Conservation (phyloP, 2,329 filamentous ascomycete genomes). For the Aspergillus puulaauensis region DNA sequence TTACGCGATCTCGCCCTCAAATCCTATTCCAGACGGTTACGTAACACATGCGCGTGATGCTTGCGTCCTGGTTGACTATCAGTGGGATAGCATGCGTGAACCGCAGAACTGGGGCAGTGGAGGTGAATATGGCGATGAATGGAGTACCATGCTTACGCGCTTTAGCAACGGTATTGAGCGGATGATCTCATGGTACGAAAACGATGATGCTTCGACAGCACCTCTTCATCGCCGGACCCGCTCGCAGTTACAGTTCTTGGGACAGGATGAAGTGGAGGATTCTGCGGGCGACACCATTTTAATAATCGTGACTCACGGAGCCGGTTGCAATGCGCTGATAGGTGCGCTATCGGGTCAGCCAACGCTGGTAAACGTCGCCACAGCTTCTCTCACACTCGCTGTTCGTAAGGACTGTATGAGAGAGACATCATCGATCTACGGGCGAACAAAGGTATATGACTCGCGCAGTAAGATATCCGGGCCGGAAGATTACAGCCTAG, state of each 20-base stretch:
- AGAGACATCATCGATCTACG: conserved; percentile 10
- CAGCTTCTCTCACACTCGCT: conserved; percentile 90
- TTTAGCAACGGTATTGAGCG: conserved; percentile 77
- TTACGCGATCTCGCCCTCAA: conserved; percentile 77
- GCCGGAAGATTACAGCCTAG: conserved; percentile 58
- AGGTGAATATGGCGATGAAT: conserved; percentile 87
- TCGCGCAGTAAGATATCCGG: conserved; percentile 26
- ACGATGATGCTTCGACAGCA: conserved; percentile 39
- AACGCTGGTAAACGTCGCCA: conserved; percentile 83
- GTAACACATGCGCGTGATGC: conserved; percentile 86
- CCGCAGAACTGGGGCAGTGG: conserved; percentile 83
- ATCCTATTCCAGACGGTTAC: conserved; percentile 83
- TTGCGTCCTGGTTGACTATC: conserved; percentile 83
- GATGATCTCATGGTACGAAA: conserved; percentile 79
- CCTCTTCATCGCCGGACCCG: conserved; percentile 14
- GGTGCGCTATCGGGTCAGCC: conserved; percentile 89
- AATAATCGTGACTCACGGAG: conserved; percentile 88
- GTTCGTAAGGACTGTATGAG: conserved; percentile 53
- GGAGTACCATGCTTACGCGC: conserved; percentile 90
- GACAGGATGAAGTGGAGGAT: conserved; percentile 56
- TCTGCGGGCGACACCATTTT: conserved; percentile 70
- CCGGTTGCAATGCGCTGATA: conserved; percentile 92
- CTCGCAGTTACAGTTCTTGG: conserved; percentile 16
- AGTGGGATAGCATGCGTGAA: conserved; percentile 88
- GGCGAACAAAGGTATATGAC: conserved; percentile 7